Base-by-base conservation (phyloP, 768 basidiomycete genomes). In the Leccinum sublutescens region DNA sequence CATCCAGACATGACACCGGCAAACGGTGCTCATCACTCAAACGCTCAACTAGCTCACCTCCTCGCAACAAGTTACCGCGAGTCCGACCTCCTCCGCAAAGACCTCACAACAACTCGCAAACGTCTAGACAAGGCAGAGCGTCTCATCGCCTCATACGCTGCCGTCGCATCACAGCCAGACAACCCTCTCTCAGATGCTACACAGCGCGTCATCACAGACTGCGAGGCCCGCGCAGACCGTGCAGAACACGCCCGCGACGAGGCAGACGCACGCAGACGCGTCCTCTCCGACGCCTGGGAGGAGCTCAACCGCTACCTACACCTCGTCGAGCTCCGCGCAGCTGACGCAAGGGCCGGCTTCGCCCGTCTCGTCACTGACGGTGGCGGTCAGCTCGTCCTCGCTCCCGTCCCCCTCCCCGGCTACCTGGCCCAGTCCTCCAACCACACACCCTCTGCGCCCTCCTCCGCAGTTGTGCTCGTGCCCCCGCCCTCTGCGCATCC, bases 71-170 rank as follows among this genome's bases (percentile, higher is more conserved):
- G 82, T 50, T 83, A 82, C 65, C 75, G 75, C 63, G 85, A 88
- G 49, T 68, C 73, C 36, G 86, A 88, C 11, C 12, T 54, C 21
- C 78, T 88, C 50, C 76, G 78, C 19, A 76, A 75, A 36, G 83
- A 88, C 58, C 81, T 88, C 61, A 58, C 66, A 2, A 17, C 62
- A 0, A 59, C 73, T 0, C 69, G 71, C 33, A 79, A 77, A 55
- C 79, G 85, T 49, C 81, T 82, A 0, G 85, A 86, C 47, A 78
- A 81, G 61, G 78, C 81, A 0, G 87, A 88, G 53, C 76, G 81
- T 1, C 72, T 78, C 47, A 62, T 80, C 54, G 54, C 65, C 2
- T 66, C 70, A 25, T 72, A 74, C 34, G 62, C 71, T 9, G 54
- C 63, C 19, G 61, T 58, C 23, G 61, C 58, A 0, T 63, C 74